Base-by-base conservation (phyloP, 2,329 filamentous ascomycete species). In the Colletotrichum eremochloae region DNA sequence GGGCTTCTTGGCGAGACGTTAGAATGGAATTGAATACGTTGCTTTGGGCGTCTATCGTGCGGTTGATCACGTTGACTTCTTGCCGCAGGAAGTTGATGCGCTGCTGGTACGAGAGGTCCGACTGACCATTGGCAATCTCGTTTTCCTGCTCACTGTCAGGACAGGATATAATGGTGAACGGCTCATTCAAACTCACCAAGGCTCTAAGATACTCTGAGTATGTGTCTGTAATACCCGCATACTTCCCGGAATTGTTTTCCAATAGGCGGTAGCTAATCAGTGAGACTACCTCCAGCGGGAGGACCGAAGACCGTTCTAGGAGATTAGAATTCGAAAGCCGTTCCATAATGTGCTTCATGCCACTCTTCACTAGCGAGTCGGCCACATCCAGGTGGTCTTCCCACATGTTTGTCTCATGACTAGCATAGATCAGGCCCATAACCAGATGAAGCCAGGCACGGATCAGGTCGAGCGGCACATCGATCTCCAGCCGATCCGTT, bases 391-490 rank as follows among this genome's bases (percentile, higher is more conserved):
- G 75, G 24, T 83, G 79, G 8, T 76, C 75, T 3, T 74, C 68
- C 77, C 80, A 82, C 11, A 66, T 71, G 14, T 67, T 63, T 5
- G 74, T 73, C 44, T 75, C 74, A 14, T 73, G 70, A 24, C 75
- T 71, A 15, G 76, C 71, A 60, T 80, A 76, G 5, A 84, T 76
- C 55, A 85, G 73, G 6, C 76, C 80, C 74, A 83, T 82, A 5
- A 85, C 75, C 2, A 84, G 68, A 67, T 85, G 82, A 15, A 85
- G 74, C 84, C 85, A 86, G 0, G 80, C 83, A 29, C 78, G 79
- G 33, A 82, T 74, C 36, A 86, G 78, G 24, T 81, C 78, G 3
- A 78, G 75, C 0, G 84, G 83, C 3, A 84, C 74, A 18, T 78
- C 69, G n/a, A 80, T 74, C 5, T 78, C 75, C 24, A 65, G 48